Base-by-base conservation (phyloP, 1,139 yeast genomes). In the Torulaspora globosa region DNA sequence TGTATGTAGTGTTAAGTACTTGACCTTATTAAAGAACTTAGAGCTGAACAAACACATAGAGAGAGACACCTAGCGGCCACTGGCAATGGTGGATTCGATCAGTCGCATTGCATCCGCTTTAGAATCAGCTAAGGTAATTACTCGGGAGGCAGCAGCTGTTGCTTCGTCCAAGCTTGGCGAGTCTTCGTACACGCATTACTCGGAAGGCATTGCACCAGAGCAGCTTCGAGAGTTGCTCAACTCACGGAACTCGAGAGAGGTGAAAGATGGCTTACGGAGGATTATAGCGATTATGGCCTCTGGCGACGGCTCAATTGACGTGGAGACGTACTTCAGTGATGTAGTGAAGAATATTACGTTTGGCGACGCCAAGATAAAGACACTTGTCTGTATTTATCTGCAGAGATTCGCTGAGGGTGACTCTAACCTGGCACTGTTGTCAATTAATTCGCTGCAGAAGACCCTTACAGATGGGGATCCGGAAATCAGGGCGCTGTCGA, bases 371-470 rank as follows among this genome's bases (percentile, higher is more conserved):
- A 84, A 82, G 55, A 78, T 88, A 36, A 78, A 87, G 51, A 81
- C 83, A 57, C 72, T 92, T 62, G 96, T 92, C 4, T 81, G 88
- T 65, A 74, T 84, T 1, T 89, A 88, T 58, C 69, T 92, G 43
- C 70, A 82, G 26, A 75, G 86, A 44, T 90, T 80, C 64, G 95
- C 96, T 11, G 95, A 87, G 53, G 70, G 75, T 41, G 92, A 88
- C 56, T 96, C 95, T 4, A 96, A 90, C 63, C 75, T 88, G 14
- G 95, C 97, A 1, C 73, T 94, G 27, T 71, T 94, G 41, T 82
- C 96, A 0, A 85, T 94, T 56, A 94, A 94, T 66, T 86, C 97
- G 0, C 85, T 94, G 39, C 98, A 94, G 64, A 88, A 86, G 63
- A 75, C 87, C 1, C 69, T 92, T 34, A 73, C 75, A 19, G 96